These are phyloP conservation scores for Cladophialophora exuberans DNA, from an alignment of 2,329 filamentous ascomycete species.

Conservation along the genomic window DNA sequence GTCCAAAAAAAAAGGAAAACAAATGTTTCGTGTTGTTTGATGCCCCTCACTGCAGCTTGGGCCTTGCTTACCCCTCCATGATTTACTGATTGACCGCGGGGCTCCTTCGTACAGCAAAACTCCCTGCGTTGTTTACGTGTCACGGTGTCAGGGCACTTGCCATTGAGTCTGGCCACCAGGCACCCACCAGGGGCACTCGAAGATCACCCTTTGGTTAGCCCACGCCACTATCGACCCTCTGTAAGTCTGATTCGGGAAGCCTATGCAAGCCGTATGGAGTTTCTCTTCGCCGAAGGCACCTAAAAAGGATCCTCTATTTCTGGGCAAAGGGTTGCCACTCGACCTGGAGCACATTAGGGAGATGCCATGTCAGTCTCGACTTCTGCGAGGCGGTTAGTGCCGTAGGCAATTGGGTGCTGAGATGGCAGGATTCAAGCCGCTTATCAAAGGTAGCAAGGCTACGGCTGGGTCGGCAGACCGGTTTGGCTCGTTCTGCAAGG, in stretches of 20 bases:
- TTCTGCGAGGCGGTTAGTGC: conserved; percentile 10
- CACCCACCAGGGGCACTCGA: conserved; percentile 6
- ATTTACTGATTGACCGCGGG: no score
- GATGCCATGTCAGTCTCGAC: conserved; percentile 2
- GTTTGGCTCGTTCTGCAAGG: conserved; percentile 12
- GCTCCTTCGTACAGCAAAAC: no score
- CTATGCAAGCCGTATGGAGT: conserved; percentile 5
- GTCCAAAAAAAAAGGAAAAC: not conserved
- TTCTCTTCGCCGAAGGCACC: no score
- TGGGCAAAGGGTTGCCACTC: not conserved
- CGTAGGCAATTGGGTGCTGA: not conserved
- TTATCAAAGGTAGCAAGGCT: conserved; percentile 9
- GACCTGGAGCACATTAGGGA: not conserved
- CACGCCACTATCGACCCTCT: conserved; percentile 9
- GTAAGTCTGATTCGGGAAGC: not conserved
- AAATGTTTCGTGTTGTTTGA: conserved; percentile 8
- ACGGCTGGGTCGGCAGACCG: conserved; percentile 3
- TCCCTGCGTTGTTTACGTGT: no score
- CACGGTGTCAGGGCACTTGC: no score
- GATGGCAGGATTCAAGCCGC: conserved; percentile 1
- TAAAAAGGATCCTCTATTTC: not conserved
- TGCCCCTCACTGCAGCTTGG: not conserved
- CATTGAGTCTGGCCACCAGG: no score
- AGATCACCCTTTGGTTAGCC: conserved; percentile 7
- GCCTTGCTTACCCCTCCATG: conserved; percentile 10